Percentiles rank a stretch among this genome's conserved stretches.
These are phyloP conservation scores for Bruguiera hainesii DNA, from an alignment of 441 rosid species.

Conservation along the genomic window DNA sequence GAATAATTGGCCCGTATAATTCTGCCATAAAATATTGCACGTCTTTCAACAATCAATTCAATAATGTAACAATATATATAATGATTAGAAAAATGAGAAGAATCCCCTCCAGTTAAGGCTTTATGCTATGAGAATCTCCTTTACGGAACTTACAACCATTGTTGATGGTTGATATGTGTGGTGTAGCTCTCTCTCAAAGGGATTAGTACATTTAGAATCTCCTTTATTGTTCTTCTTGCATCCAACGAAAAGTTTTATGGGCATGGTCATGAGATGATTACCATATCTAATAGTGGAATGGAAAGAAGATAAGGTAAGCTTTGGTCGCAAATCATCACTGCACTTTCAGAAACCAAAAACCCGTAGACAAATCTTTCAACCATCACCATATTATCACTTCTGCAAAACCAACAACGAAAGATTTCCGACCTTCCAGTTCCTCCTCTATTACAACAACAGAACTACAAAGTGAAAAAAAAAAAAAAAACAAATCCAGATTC, in stretches of 20 bases:
- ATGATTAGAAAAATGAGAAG: constrained; percentile 12
- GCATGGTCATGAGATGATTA: constrained; percentile 10
- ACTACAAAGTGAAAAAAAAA: not conserved
- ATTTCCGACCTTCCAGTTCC: constrained; percentile 3
- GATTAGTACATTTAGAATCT: too few species aligned
- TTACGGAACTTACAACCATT: too few species aligned
- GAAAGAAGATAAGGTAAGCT: constrained; percentile 11
- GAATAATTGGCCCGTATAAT: constrained; percentile 15
- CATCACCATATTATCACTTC: constrained; percentile 19
- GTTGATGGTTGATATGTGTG: too few species aligned
- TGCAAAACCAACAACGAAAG: constrained; percentile 16
- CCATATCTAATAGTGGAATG: not conserved
- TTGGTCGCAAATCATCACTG: constrained; percentile 19
- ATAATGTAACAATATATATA: constrained; percentile 5
- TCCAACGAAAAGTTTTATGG: not conserved
- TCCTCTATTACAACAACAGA: not conserved
- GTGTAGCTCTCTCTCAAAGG: too few species aligned
- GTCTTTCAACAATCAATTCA: constrained; percentile 3
- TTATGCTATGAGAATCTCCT: not conserved
- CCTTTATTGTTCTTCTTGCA: too few species aligned
- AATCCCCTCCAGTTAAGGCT: constrained; percentile 20
- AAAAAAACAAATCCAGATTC: not conserved
- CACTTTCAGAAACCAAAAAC: constrained; percentile 12
- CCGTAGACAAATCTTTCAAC: constrained; percentile 9
- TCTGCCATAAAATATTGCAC: constrained; percentile 8